Conservation (phyloP, 1,139 yeast genomes). For the Lodderomyces metapsilosis region DNA sequence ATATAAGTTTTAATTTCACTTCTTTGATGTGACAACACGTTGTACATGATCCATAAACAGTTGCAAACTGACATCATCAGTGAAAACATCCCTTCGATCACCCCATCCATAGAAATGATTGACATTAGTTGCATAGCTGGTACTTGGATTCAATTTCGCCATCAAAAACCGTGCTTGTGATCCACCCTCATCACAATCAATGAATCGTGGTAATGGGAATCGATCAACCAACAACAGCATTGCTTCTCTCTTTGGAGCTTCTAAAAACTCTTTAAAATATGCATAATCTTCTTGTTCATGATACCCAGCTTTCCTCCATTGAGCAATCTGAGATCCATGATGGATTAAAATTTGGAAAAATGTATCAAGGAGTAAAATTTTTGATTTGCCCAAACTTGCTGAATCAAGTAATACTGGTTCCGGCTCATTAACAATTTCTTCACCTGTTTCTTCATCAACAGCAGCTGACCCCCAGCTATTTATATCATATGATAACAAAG, state of each 20-base stretch:
- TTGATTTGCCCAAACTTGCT: conserved; percentile 57
- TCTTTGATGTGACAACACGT: conserved; percentile 26
- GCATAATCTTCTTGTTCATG: conserved; percentile 90
- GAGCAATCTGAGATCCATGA: conserved; percentile 93
- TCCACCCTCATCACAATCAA: conserved; percentile 96
- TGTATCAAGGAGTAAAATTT: conserved; percentile 70
- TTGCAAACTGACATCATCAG: conserved; percentile 71
- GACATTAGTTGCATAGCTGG: conserved; percentile 50
- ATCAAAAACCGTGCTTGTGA: conserved; percentile 83
- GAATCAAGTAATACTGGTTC: conserved; percentile 71
- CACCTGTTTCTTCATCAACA: conserved; percentile 42
- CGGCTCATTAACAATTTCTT: conserved; percentile 33
- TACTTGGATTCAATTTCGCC: conserved; percentile 74
- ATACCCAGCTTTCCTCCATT: conserved; percentile 95
- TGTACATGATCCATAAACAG: conserved; percentile 62
- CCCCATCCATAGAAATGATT: conserved; percentile 33
- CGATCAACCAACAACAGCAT: conserved; percentile 87
- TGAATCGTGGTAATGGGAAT: conserved; percentile 92
- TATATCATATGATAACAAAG: conserved; percentile 62
- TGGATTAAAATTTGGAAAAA: conserved; percentile 94
- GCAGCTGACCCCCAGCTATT: conserved; percentile 41
- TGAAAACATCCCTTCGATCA: conserved; percentile 45
- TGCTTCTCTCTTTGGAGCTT: conserved; percentile 90
- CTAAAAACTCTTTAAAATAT: conserved; percentile 80
- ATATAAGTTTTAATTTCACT: conserved; percentile 1